phyloP scores from a whole-genome alignment of 2,329 filamentous ascomycete species.

The Penicillium brasilianum region DNA sequence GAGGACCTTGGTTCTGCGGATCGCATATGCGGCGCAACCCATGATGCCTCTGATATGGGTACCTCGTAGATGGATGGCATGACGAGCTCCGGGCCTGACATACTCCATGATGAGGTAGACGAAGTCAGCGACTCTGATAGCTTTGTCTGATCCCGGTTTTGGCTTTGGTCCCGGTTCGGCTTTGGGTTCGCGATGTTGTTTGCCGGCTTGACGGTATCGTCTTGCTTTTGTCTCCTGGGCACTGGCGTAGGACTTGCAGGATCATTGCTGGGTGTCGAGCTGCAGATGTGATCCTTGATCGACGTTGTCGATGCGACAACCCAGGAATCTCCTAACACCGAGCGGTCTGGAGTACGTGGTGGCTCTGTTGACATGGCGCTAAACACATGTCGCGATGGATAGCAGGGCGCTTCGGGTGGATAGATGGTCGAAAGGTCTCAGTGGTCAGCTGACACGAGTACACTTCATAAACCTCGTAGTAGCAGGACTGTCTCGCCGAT shows the following conservation, averaged over 20 bases:
- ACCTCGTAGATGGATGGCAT: constrained; percentile 48
- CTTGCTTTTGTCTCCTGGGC: constrained; percentile 10
- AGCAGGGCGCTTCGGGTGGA: constrained; percentile 5
- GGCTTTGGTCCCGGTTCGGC: constrained; percentile 1
- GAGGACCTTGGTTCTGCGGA: constrained; percentile 8
- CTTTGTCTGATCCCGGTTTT: constrained; percentile 13
- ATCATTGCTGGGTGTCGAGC: constrained; percentile 1
- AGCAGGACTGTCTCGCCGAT: background rate
- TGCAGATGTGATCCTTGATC: constrained; percentile 19
- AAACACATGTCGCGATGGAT: constrained; percentile 28
- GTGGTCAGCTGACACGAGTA: background rate
- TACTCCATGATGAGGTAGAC: constrained; percentile 31
- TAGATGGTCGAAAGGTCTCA: background rate
- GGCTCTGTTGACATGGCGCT: constrained; percentile 23
- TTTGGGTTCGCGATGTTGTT: constrained; percentile 1
- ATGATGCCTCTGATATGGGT: constrained; percentile 40
- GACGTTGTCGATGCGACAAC: constrained; percentile 38
- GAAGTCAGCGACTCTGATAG: constrained; percentile 32
- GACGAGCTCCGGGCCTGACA: constrained; percentile 45
- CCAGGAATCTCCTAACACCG: constrained; percentile 45
- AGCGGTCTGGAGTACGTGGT: constrained; percentile 22
- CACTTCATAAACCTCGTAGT: background rate
- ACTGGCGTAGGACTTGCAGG: constrained; percentile 19
- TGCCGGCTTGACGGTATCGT: constrained; percentile 1
- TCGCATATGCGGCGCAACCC: constrained; percentile 38